phyloP scores from a whole-genome alignment of 768 basidiomycete species.

The Leccinum boreale region DNA sequence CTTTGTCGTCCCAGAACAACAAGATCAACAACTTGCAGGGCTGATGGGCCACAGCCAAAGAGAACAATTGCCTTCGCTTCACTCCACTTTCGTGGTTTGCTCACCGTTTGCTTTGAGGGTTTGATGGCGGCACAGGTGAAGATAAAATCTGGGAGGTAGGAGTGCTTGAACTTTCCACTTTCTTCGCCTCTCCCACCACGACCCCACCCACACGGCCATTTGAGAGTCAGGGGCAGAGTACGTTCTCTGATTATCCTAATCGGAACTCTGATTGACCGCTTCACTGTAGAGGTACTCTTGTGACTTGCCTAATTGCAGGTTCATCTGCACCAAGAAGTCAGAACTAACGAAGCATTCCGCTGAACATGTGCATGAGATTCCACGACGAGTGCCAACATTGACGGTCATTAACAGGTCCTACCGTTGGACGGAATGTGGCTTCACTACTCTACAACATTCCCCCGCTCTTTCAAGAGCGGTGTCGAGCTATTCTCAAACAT shows the following conservation, averaged over 20 bases:
- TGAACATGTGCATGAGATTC: not conserved
- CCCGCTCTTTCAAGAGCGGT: too few relatives aligned
- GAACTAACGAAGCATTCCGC: not conserved
- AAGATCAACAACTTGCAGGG: not conserved
- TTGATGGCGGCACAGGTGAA: not conserved
- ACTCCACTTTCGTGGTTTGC: not conserved
- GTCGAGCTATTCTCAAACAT: not conserved
- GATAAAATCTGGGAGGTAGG: not conserved
- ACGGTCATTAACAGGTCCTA: not conserved
- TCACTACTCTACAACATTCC: too few relatives aligned
- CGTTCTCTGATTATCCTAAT: not conserved
- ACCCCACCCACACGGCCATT: not conserved
- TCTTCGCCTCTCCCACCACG: not conserved
- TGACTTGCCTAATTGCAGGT: not conserved
- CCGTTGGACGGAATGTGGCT: not conserved
- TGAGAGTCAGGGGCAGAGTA: not conserved
- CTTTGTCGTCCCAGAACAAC: too few relatives aligned
- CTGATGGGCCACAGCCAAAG: not conserved
- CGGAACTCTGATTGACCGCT: not conserved
- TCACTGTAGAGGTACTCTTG: not conserved
- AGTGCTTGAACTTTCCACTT: not conserved
- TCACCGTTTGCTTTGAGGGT: not conserved
- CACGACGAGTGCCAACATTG: not conserved
- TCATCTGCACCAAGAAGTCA: not conserved
- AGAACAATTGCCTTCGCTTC: not conserved